Percentiles rank a stretch among this genome's conserved stretches.
Conservation (phyloP, 1,284 basidiomycete genomes). For the Irpex sp. region DNA sequence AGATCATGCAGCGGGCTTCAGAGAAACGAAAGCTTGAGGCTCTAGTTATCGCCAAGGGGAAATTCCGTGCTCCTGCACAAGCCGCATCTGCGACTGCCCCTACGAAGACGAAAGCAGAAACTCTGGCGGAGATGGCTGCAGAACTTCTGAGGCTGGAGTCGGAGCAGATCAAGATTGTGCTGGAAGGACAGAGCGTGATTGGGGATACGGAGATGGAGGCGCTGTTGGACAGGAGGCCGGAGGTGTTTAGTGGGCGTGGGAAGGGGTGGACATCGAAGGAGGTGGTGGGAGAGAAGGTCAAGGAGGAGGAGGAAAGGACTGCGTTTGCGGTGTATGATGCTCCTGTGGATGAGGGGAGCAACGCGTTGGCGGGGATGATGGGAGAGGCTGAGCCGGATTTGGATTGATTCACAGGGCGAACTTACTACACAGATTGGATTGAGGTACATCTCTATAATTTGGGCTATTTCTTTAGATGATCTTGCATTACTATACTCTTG, state of each 20-base stretch:
- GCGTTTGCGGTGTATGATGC: slow-evolving; percentile 85
- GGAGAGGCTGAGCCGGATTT: slow-evolving; percentile 32
- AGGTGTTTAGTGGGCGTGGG: slow-evolving; percentile 72
- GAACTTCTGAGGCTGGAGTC: slow-evolving; percentile 77
- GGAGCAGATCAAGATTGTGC: slow-evolving; percentile 83
- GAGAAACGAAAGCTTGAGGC: slow-evolving; percentile 91
- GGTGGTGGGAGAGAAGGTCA: slow-evolving; percentile 19
- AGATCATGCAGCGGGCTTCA: slow-evolving; percentile 84
- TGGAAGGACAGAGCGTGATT: slow-evolving; percentile 67
- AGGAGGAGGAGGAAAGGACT: slow-evolving; percentile 32
- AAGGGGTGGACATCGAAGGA: slow-evolving; percentile 69
- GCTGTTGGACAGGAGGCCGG: slow-evolving; percentile 76
- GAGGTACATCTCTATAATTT: too few relatives aligned
- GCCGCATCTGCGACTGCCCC: slow-evolving; percentile 19
- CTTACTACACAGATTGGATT: too few relatives aligned
- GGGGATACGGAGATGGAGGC: slow-evolving; percentile 76
- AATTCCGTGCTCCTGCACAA: slow-evolving; percentile 68
- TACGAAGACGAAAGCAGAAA: slow-evolving; percentile 39
- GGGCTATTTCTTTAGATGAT: background rate
- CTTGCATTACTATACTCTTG: background rate
- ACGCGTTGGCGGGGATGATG: slow-evolving; percentile 68
- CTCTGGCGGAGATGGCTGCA: slow-evolving; percentile 78
- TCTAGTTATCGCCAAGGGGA: slow-evolving; percentile 90
- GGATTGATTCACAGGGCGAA: background rate
- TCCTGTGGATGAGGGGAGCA: slow-evolving; percentile 62